Percentiles rank a stretch among this genome's conserved stretches.
These are phyloP conservation scores for Pisolithus microcarpus DNA, from an alignment of 768 basidiomycete species.

Conservation along the genomic window DNA sequence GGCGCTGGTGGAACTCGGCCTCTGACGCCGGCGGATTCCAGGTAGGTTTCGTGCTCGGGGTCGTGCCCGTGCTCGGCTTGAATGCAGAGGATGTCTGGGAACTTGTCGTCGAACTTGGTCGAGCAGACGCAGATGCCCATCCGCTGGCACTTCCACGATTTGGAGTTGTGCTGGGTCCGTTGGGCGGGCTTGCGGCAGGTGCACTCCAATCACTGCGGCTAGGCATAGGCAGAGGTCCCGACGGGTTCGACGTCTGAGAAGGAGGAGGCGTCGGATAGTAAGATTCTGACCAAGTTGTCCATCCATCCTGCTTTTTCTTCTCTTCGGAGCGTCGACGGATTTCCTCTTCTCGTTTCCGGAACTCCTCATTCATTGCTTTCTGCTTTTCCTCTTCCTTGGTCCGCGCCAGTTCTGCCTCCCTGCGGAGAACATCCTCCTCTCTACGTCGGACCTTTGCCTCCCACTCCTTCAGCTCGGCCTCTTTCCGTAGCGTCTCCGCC, in stretches of 20 bases:
- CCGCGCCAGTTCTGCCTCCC: constrained; percentile 9
- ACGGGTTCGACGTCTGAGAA: constrained; percentile 21
- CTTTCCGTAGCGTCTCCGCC: constrained; percentile 20
- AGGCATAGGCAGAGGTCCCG: constrained; percentile 27
- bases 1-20: constrained; percentile 55
- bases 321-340: constrained; percentile 27
- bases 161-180: constrained; percentile 24
- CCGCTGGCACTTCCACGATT: constrained; percentile 22
- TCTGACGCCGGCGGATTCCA: constrained; percentile 30
- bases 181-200: constrained; percentile 24
- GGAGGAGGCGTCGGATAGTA: constrained; percentile 16
- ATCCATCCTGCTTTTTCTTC: constrained; percentile 21
- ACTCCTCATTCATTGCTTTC: constrained; percentile 21
- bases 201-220: constrained; percentile 27
- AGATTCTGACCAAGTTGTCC: constrained; percentile 22
- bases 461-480: constrained; percentile 18
- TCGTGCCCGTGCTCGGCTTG: constrained; percentile 18
- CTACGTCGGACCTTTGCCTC: constrained; percentile 24
- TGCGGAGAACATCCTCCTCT: constrained; percentile 11
- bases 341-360: constrained; percentile 26
- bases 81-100: constrained; percentile 19
- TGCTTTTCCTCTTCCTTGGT: constrained; percentile 18
- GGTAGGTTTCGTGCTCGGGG: constrained; percentile 17
- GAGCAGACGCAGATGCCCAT: constrained; percentile 25
- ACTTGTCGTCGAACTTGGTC: constrained; percentile 20